Base-by-base conservation (phyloP, 179 eudicot genomes). In the Drosera spatulata region DNA sequence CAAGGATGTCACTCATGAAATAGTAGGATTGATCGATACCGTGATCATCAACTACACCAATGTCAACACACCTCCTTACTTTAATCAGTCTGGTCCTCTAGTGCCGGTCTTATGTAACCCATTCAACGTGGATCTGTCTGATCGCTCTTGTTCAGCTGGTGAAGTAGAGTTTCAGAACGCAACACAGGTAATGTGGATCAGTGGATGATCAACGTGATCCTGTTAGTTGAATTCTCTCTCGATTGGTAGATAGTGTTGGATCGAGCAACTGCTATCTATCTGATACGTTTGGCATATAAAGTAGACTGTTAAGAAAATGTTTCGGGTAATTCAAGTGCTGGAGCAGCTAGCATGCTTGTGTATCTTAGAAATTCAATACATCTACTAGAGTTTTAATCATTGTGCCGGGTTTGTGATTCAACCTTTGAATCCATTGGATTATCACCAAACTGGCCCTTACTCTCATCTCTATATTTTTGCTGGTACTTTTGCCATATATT, bases 21-120 rank as follows among this genome's bases (percentile, higher is more conserved):
- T 85, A 1, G 75, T 80, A 5, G 58, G 53, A 55, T 50, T 72
- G 65, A 73, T 86, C 1, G 73, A 82, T 65, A 51, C 50, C 13
- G 78, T 68, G 60, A 71, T 87, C 39, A 47, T 10, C 56, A 67
- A 58, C 43, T 62, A 79, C 55, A 64, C 76, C 56, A 87, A 87
- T 53, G 57, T 11, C n/a, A 62, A 86, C 11, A 47, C 73, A 12
- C 68, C 74, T 37, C 61, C 76, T 6, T 74, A 75, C 69, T 83
- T 52, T 65, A 82, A 82, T 51, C 94, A 85, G 41, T 79, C 95
- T 2, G 95, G 91, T 22, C 91, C 91, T 1, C 45, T 43, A 2
- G 48, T 85, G 50, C 86, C 96, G 7, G 10, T 43, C 51, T 85
- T 87, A 49, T 87, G 95, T 76, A 82, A 69, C 72, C 95, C 86